These are phyloP conservation scores for Brassica balearica DNA, from an alignment of 441 rosid species.

Conservation along the genomic window DNA sequence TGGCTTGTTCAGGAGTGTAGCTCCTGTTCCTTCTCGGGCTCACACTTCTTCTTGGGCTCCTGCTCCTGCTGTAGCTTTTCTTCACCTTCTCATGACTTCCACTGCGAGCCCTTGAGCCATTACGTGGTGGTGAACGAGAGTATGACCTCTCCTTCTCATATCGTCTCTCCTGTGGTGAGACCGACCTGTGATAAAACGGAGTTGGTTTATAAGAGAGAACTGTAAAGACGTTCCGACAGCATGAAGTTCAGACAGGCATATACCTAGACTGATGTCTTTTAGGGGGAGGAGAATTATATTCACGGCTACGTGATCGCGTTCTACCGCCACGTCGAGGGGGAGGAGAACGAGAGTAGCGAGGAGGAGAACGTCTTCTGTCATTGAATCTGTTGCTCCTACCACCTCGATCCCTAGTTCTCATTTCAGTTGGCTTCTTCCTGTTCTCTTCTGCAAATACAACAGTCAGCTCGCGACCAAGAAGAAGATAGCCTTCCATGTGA, in stretches of 20 bases:
- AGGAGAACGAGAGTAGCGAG: slow-evolving; percentile 62
- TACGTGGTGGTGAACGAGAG: slow-evolving; percentile 68
- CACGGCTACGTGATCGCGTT: slow-evolving; percentile 75
- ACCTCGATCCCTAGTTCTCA: slow-evolving; percentile 10
- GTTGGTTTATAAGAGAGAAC: not conserved
- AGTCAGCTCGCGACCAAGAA: slow-evolving; percentile 68
- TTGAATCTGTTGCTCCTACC: slow-evolving; percentile 56
- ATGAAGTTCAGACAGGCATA: not conserved
- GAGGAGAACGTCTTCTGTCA: slow-evolving; percentile 79
- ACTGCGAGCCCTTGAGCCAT: slow-evolving; percentile 67
- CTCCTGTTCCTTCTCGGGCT: slow-evolving; percentile 47
- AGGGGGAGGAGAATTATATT: slow-evolving; percentile 67
- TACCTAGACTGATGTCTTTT: slow-evolving; percentile 75
- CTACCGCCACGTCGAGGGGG: slow-evolving; percentile 78
- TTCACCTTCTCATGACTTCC: slow-evolving; percentile 55
- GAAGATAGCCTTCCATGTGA: slow-evolving; percentile 73
- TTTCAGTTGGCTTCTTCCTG: slow-evolving; percentile 61
- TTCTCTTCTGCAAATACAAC: slow-evolving; percentile 80
- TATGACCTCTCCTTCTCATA: slow-evolving; percentile 69
- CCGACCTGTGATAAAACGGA: slow-evolving; percentile 55
- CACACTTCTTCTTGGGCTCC: slow-evolving; percentile 43
- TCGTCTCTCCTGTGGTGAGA: slow-evolving; percentile 72
- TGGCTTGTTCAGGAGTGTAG: slow-evolving; percentile 50
- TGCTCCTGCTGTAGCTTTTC: slow-evolving; percentile 46
- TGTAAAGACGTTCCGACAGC: slow-evolving; percentile 2